Percentiles rank a stretch among this genome's conserved stretches.
phyloP scores from a whole-genome alignment of 768 basidiomycete species.

The Tricholoma hemisulphureum region DNA sequence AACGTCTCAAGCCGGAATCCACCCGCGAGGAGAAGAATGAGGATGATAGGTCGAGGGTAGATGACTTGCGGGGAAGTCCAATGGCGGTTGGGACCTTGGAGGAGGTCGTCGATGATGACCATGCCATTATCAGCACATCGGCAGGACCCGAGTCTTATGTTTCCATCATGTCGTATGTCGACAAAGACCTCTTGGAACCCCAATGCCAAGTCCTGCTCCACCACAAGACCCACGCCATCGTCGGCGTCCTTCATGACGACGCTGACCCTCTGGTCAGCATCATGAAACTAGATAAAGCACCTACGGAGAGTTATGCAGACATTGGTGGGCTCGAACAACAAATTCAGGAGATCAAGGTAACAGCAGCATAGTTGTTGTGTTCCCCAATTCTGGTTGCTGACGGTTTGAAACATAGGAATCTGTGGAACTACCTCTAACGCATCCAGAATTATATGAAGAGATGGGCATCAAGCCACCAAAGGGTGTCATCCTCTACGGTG shows the following conservation, averaged over 20 bases:
- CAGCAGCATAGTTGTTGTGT: not conserved
- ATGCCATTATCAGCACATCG: conserved; percentile 96
- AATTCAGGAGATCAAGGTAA: conserved; percentile 97
- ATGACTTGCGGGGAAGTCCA: conserved; percentile 90
- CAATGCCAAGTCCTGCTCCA: conserved; percentile 93
- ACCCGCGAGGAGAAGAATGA: conserved; percentile 93
- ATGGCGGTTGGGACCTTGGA: conserved; percentile 99
- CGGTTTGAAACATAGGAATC: conserved; percentile 67
- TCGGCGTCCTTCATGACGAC: conserved; percentile 95
- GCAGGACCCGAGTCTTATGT: conserved; percentile 97
- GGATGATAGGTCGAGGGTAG: conserved; percentile 90
- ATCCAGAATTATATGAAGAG: conserved; percentile 98
- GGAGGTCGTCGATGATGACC: conserved; percentile 97
- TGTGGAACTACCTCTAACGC: conserved; percentile 94
- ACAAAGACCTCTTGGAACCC: conserved; percentile 96
- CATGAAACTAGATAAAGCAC: conserved; percentile 99
- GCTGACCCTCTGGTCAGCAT: conserved; percentile 94
- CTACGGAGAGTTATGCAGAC: conserved; percentile 97
- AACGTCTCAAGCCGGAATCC: conserved; percentile 82
- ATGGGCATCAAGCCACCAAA: conserved; percentile 99
- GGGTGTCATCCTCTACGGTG: conserved; percentile 98
- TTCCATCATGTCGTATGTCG: conserved; percentile 95
- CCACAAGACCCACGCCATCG: conserved; percentile 92
- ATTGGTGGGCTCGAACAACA: conserved; percentile 95
- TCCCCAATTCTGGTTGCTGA: conserved; percentile 1